phyloP scores from a whole-genome alignment of 1,139 yeast species.

The Scheffersomyces quercinus region DNA sequence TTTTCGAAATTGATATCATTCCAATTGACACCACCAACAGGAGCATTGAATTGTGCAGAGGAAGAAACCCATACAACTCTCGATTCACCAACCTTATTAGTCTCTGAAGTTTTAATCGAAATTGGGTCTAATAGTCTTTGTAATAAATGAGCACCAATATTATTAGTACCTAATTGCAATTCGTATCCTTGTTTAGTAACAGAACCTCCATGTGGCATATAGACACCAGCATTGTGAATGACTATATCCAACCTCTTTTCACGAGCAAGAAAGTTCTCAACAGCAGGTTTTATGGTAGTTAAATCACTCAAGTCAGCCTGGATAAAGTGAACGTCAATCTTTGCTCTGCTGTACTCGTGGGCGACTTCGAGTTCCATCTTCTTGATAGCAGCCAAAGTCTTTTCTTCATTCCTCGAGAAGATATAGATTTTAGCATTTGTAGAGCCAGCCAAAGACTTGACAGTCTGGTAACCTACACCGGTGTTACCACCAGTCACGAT shows the following conservation, averaged over 20 bases:
- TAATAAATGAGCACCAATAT: too few species aligned
- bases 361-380: conserved; percentile 10
- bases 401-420: too few species aligned
- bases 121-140: too few species aligned
- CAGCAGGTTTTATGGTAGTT: conserved; percentile 38
- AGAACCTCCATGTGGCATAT: conserved; percentile 24
- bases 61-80: conserved; percentile 28
- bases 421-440: too few species aligned
- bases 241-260: conserved; percentile 39
- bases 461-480: too few species aligned
- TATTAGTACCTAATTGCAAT: too few species aligned
- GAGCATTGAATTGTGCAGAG: conserved; percentile 34
- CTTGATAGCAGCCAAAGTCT: conserved; percentile 14
- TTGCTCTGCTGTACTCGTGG: conserved; percentile 6
- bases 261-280: conserved; percentile 24
- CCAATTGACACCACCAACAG: conserved; percentile 10
- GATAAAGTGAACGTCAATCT: conserved; percentile 12
- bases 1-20: conserved; percentile 4
- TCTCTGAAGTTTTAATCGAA: too few species aligned
- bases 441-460: too few species aligned
- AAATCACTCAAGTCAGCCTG: conserved; percentile 28
- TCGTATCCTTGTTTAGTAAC: too few species aligned
- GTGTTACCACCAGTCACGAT: too few species aligned
- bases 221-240: conserved; percentile 53
- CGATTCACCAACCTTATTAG: too few species aligned